Base-by-base conservation (phyloP, 2,329 filamentous ascomycete genomes). In the Claviceps maximensis region DNA sequence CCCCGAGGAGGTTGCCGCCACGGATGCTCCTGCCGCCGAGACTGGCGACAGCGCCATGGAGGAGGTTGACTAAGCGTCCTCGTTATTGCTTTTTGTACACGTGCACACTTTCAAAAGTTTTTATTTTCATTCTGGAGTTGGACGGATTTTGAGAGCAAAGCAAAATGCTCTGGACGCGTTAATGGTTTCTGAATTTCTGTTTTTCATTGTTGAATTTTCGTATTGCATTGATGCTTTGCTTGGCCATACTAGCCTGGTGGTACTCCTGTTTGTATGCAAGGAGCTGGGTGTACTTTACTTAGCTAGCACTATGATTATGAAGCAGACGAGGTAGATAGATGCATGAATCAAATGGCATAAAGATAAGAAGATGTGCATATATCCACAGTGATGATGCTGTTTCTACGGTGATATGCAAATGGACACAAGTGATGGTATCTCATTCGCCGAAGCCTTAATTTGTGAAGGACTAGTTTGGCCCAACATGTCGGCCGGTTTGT, bases 41-140 rank as follows among this genome's bases (percentile, higher is more conserved):
- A 75, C 85, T 60, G 86, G 84, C 63, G 89, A 95, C 83, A 94
- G 86, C 77, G 85, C 90, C 71, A 98, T 98, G 93, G 93, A 98
- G 84, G 93, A 98, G 83, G 93, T 98, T 70, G 93, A 98, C 82
- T 98, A 95, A 78, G 65, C 46, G 56, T 56, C 55, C 56, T 58
- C 47, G 12, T 36, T 53, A 55, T 58, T 47, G 29, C 10, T 54
- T 58, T 50, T 56, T 56, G 53, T 58, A 62, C 58, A 61, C 64
- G 65, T 57, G 64, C 64, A 69, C 64, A 68, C 60, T 58, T 61
- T 59, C 31, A 70, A 70, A 70, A 69, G 64, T 68, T 67, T 67
- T 59, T 45, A 3, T 27, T 45, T 47, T 21, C n/a, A 21, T 47
- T 15, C 64, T 58, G 70, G 70, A 72, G 70, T 72, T 72, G 67